phyloP scores from a whole-genome alignment of 495 filamentous ascomycete species.

The Lichenothelia convexa region DNA sequence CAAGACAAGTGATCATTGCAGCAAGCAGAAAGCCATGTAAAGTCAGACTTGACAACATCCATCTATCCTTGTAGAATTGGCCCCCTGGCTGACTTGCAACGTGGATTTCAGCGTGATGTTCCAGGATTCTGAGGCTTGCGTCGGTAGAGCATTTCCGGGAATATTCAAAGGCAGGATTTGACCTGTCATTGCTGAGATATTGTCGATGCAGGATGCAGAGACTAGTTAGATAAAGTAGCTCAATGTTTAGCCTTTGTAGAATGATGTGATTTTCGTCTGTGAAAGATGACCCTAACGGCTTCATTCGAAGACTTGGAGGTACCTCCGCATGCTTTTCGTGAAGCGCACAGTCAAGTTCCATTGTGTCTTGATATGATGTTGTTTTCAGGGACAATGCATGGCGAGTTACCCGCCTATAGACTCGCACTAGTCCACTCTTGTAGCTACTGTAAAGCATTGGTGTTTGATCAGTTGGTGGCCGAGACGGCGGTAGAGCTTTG shows the following conservation, averaged over 20 bases:
- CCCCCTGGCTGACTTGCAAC: constrained; percentile 57
- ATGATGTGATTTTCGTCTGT: constrained; percentile 60
- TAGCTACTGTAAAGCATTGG: constrained; percentile 75
- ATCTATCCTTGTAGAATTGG: constrained; percentile 50
- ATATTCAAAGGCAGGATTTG: constrained; percentile 58
- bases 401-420: constrained; percentile 41
- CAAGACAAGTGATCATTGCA: constrained; percentile 73
- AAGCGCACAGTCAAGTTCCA: constrained; percentile 55
- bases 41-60: constrained; percentile 63
- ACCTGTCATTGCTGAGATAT: constrained; percentile 50
- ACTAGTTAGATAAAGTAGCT: constrained; percentile 70
- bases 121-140: constrained; percentile 56
- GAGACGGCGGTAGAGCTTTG: constrained; percentile 54
- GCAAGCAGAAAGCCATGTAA: constrained; percentile 75
- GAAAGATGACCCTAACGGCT: constrained; percentile 50
- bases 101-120: constrained; percentile 57
- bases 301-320: constrained; percentile 50
- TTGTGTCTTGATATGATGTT: constrained; percentile 58
- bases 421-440: constrained; percentile 47
- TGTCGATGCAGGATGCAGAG: constrained; percentile 71
- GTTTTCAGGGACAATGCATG: constrained; percentile 27
- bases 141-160: constrained; percentile 75
- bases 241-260: constrained; percentile 64
- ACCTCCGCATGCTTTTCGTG: constrained; percentile 48
- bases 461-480: constrained; percentile 61